These are phyloP conservation scores for Daldinia vernicosa DNA, from an alignment of 495 filamentous ascomycete species.

Conservation along the genomic window DNA sequence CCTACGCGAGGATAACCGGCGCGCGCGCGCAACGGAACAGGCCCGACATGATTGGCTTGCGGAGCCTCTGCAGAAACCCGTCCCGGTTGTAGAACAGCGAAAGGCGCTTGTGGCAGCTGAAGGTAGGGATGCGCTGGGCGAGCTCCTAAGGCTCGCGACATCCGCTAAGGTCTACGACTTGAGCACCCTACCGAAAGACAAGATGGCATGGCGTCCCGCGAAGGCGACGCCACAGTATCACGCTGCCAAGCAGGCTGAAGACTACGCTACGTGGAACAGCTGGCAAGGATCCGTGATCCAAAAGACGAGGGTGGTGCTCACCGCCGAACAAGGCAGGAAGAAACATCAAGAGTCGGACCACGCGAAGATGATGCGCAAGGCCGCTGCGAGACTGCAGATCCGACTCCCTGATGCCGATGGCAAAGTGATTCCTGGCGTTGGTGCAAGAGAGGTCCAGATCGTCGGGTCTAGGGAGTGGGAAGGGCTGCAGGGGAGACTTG, in stretches of 20 bases:
- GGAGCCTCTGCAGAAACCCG: conserved; percentile 66
- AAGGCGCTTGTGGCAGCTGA: conserved; percentile 69
- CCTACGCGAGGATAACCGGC: conserved; percentile 79
- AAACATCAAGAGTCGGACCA: conserved; percentile 30
- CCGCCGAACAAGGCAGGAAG: conserved; percentile 32
- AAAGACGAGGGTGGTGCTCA: conserved; percentile 50
- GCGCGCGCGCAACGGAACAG: conserved; percentile 69
- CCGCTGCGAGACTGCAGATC: conserved; percentile 60
- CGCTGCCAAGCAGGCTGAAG: conserved; percentile 53
- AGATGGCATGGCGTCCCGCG: conserved; percentile 58
- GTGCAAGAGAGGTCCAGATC: conserved; percentile 51
- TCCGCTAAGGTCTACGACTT: conserved; percentile 68
- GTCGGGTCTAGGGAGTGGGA: conserved; percentile 56
- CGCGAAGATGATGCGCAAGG: conserved; percentile 46
- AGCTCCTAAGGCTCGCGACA: conserved; percentile 73
- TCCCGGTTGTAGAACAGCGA: conserved; percentile 62
- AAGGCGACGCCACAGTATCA: conserved; percentile 56
- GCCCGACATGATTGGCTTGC: conserved; percentile 70
- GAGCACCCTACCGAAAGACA: conserved; percentile 57
- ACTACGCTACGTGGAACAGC: conserved; percentile 53
- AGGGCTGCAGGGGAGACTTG: conserved; percentile 48
- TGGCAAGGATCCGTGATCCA: conserved; percentile 52
- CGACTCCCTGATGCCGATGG: conserved; percentile 53
- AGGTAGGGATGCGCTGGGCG: conserved; percentile 72
- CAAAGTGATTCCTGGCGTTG: conserved; percentile 40